Conservation (phyloP, 495 filamentous ascomycete species). For the Collariella sp. region DNA sequence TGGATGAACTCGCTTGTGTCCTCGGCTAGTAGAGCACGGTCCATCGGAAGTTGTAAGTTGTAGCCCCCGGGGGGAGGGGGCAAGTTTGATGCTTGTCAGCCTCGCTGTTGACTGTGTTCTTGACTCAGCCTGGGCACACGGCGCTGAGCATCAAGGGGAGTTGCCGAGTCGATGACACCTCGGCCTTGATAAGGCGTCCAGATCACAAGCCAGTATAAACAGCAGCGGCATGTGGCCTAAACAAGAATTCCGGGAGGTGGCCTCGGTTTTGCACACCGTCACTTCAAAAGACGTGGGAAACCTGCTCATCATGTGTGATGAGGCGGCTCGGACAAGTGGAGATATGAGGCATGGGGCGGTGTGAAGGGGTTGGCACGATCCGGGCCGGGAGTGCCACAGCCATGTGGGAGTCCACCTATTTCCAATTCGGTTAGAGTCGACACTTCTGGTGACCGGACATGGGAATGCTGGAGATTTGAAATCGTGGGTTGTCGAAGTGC, state of each 20-base stretch:
- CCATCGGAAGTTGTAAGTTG: too few relatives aligned
- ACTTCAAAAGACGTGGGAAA: neutral
- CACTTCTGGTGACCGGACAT: neutral
- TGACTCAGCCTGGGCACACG: too few relatives aligned
- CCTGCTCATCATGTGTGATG: slow-evolving; percentile 6
- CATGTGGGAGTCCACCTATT: neutral
- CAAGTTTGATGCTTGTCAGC: too few relatives aligned
- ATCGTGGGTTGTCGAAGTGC: neutral
- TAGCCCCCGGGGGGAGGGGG: too few relatives aligned
- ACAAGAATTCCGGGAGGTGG: too few relatives aligned
- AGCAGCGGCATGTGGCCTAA: too few relatives aligned
- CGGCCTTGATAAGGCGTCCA: neutral
- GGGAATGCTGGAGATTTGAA: neutral
- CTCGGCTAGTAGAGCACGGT: neutral
- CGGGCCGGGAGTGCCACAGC: slow-evolving; percentile 14
- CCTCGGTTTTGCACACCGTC: too few relatives aligned
- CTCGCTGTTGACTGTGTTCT: too few relatives aligned
- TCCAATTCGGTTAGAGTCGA: neutral
- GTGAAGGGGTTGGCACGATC: slow-evolving; percentile 18
- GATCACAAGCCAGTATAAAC: too few relatives aligned
- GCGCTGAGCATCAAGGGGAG: neutral
- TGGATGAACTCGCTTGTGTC: neutral
- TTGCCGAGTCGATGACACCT: neutral
- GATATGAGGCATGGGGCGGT: slow-evolving; percentile 6
- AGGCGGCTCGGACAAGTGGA: slow-evolving; percentile 20